Percentiles rank a stretch among this genome's conserved stretches.
Conservation (phyloP, 2,329 filamentous ascomycete genomes). For the Hymenoscyphus albidus region DNA sequence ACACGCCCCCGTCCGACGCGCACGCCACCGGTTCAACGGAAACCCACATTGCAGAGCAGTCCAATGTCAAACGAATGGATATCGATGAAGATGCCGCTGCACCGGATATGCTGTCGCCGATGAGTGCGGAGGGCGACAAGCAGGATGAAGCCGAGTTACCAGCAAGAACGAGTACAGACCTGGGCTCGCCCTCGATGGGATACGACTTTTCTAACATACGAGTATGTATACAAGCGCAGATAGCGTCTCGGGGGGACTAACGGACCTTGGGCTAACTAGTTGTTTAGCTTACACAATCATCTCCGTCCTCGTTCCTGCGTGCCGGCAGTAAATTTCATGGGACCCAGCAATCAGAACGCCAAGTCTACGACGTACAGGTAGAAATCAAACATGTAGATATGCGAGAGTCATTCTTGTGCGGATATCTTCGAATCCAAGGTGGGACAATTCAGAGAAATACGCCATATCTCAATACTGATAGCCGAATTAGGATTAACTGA, state of each 20-base stretch:
- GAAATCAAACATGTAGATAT: slow-evolving; percentile 97
- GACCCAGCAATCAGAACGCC: slow-evolving; percentile 87
- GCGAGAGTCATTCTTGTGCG: slow-evolving; percentile 88
- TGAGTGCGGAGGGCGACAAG: slow-evolving; percentile 39
- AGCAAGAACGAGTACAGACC: slow-evolving; percentile 31
- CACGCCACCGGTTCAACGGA: slow-evolving; percentile 28
- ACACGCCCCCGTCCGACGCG: slow-evolving; percentile 29
- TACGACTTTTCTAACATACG: slow-evolving; percentile 53
- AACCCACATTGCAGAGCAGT: slow-evolving; percentile 35
- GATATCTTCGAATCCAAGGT: slow-evolving; percentile 95
- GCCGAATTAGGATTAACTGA: slow-evolving; percentile 71
- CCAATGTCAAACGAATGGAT: slow-evolving; percentile 40
- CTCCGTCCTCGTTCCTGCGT: slow-evolving; percentile 82
- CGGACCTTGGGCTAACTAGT: slow-evolving; percentile 9
- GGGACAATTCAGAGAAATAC: neutral
- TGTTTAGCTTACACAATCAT: slow-evolving; percentile 55
- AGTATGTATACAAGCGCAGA: slow-evolving; percentile 39
- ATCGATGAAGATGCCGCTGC: slow-evolving; percentile 37
- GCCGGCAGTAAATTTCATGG: slow-evolving; percentile 85
- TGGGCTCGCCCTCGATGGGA: slow-evolving; percentile 44
- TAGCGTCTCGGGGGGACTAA: neutral
- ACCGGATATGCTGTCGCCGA: slow-evolving; percentile 34
- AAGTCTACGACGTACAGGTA: slow-evolving; percentile 92
- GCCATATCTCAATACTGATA: slow-evolving; percentile 15
- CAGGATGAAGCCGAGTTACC: slow-evolving; percentile 36